These are phyloP conservation scores for Boletus fagicola DNA, from an alignment of 768 basidiomycete species.

Conservation along the genomic window DNA sequence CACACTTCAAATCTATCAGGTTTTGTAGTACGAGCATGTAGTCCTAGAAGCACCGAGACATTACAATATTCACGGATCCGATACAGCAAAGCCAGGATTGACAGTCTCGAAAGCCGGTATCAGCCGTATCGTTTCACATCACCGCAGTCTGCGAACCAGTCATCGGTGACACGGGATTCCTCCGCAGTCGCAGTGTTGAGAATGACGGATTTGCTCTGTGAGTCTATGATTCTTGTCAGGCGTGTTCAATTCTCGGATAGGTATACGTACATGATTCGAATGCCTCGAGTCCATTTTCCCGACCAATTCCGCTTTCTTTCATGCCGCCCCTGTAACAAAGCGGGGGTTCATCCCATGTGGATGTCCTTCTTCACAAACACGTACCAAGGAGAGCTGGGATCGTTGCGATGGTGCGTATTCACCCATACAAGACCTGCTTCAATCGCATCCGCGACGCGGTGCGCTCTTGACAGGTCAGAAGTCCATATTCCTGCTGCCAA, in stretches of 20 bases:
- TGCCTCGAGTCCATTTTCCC: conserved; percentile 85
- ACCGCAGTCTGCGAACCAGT: conserved; percentile 71
- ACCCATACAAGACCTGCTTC: conserved; percentile 83
- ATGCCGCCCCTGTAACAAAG: conserved; percentile 69
- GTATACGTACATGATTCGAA: conserved; percentile 64
- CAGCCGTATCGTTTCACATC: conserved; percentile 65
- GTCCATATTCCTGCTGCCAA: conserved; percentile 85
- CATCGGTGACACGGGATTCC: conserved; percentile 58
- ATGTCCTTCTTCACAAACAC: conserved; percentile 1
- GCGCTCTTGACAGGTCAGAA: conserved; percentile 66
- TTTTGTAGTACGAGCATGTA: conserved; percentile 17
- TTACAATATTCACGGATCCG: neutral
- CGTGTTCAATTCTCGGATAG: neutral
- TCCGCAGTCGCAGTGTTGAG: conserved; percentile 66
- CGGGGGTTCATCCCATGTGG: conserved; percentile 4
- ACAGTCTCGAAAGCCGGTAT: conserved; percentile 13
- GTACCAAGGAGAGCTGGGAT: conserved; percentile 86
- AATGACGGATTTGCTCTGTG: conserved; percentile 81
- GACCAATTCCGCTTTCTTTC: conserved; percentile 85
- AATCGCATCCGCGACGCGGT: conserved; percentile 67
- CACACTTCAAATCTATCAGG: neutral
- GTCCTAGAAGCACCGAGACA: conserved; percentile 4
- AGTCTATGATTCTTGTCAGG: conserved; percentile 46
- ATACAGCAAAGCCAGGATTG: neutral
- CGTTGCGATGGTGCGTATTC: conserved; percentile 87